Conservation (phyloP, 495 filamentous ascomycete genomes). For the Penicillium cosmopolitanum region DNA sequence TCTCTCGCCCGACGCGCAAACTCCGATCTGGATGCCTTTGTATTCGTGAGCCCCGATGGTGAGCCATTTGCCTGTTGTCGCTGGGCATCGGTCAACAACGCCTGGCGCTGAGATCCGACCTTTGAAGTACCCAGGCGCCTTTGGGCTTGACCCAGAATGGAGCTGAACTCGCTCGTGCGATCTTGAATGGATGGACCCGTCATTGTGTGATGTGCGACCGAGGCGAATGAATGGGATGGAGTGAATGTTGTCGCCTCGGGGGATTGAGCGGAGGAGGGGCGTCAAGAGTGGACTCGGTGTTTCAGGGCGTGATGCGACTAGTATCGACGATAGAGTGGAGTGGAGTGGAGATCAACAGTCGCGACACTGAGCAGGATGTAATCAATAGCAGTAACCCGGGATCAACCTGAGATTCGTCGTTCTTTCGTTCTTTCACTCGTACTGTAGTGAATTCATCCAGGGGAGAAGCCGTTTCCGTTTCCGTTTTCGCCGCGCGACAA, state of each 20-base stretch:
- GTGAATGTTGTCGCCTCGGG: slow-evolving; percentile 8
- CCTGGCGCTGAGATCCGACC: slow-evolving; percentile 74
- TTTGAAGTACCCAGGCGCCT: slow-evolving; percentile 70
- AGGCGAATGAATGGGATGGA: not conserved
- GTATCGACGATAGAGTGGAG: not conserved
- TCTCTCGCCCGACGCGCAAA: slow-evolving; percentile 89
- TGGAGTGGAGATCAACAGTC: not conserved
- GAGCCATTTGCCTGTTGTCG: slow-evolving; percentile 69
- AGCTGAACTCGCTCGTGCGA: slow-evolving; percentile 90
- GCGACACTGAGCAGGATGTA: not conserved
- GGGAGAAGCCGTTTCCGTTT: not conserved
- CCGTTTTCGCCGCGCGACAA: slow-evolving; percentile 7
- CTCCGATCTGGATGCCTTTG: slow-evolving; percentile 63
- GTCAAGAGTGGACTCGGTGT: slow-evolving; percentile 9
- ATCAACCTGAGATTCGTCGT: too few species aligned
- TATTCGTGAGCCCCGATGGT: slow-evolving; percentile 46
- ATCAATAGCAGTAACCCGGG: too few species aligned
- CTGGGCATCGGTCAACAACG: slow-evolving; percentile 77
- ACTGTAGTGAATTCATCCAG: not conserved
- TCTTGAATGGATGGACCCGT: slow-evolving; percentile 84
- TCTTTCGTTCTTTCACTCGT: too few species aligned
- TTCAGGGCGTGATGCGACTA: slow-evolving; percentile 5
- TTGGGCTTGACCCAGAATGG: slow-evolving; percentile 83
- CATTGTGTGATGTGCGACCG: slow-evolving; percentile 41
- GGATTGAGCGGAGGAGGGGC: slow-evolving; percentile 8